phyloP scores from a whole-genome alignment of 1,284 basidiomycete species.

The Pisolithus thermaeus region DNA sequence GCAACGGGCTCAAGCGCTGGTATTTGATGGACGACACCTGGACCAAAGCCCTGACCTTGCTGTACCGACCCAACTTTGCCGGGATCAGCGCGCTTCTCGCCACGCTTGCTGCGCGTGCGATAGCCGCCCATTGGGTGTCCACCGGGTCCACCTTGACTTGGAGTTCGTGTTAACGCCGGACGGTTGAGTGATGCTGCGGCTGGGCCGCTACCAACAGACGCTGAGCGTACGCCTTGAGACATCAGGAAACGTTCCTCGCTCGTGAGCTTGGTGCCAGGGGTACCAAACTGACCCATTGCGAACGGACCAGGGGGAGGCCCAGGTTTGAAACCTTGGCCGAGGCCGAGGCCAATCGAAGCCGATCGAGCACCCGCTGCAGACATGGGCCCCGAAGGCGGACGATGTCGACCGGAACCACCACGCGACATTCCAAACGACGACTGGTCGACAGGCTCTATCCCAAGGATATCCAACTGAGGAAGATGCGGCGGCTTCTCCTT shows the following conservation, averaged over 20 bases:
- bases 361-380: constrained; percentile 39
- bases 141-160: constrained; percentile 63
- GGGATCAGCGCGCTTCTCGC: constrained; percentile 50
- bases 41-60: constrained; percentile 24
- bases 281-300: constrained; percentile 73
- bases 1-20: constrained; percentile 55
- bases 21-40: constrained; percentile 6
- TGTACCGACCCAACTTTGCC: constrained; percentile 33
- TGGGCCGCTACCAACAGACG: constrained; percentile 40
- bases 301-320: constrained; percentile 37
- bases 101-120: constrained; percentile 69
- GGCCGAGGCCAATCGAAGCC: constrained; percentile 53
- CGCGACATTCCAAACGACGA: constrained; percentile 46
- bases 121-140: constrained; percentile 44
- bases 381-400: constrained; percentile 38
- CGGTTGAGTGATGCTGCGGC: constrained; percentile 43
- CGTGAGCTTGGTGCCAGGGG: constrained; percentile 50
- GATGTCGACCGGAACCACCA: constrained; percentile 56
- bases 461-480: constrained; percentile 87
- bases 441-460: constrained; percentile 75
- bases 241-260: constrained; percentile 71
- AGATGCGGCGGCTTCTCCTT: constrained; percentile 91
- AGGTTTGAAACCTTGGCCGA: constrained; percentile 37
- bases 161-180: constrained; percentile 62
- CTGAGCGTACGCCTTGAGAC: constrained; percentile 38